Percentiles rank a stretch among this genome's conserved stretches.
Conservation (phyloP, 1,139 yeast species). For the Ogataea hybrid region DNA sequence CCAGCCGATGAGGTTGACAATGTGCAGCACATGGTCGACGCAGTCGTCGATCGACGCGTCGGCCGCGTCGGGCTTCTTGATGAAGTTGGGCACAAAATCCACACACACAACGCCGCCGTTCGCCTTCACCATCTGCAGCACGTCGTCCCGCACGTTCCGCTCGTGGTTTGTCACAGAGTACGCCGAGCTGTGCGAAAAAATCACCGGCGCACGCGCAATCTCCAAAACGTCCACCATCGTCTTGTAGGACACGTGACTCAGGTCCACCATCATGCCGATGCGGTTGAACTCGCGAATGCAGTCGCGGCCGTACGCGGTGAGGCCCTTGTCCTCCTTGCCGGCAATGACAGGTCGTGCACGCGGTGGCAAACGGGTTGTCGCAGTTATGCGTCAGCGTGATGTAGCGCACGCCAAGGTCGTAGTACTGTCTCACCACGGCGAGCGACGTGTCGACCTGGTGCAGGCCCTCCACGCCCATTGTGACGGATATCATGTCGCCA, state of each 20-base stretch:
- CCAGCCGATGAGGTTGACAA: constrained; percentile 48
- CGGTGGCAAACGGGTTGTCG: constrained; percentile 56
- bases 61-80: constrained; percentile 27
- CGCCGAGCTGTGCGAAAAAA: constrained; percentile 50
- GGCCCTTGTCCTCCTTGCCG: constrained; percentile 45
- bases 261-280: constrained; percentile 52
- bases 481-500: constrained; percentile 38
- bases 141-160: constrained; percentile 51
- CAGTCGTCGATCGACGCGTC: constrained; percentile 47
- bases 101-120: constrained; percentile 51
- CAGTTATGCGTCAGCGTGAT: constrained; percentile 54
- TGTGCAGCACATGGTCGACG: constrained; percentile 43
- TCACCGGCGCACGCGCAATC: constrained; percentile 46
- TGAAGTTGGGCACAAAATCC: constrained; percentile 45
- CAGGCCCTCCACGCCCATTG: constrained; percentile 52
- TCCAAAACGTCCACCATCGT: constrained; percentile 47
- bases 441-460: constrained; percentile 51
- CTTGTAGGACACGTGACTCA: constrained; percentile 39
- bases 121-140: constrained; percentile 37
- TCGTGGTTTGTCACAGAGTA: constrained; percentile 39
- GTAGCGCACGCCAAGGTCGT: constrained; percentile 49
- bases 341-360: constrained; percentile 47
- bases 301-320: constrained; percentile 41
- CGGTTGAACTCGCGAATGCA: constrained; percentile 50
- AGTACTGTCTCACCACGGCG: constrained; percentile 47